Conservation (phyloP, 768 basidiomycete genomes). For the Trametes villosa region DNA sequence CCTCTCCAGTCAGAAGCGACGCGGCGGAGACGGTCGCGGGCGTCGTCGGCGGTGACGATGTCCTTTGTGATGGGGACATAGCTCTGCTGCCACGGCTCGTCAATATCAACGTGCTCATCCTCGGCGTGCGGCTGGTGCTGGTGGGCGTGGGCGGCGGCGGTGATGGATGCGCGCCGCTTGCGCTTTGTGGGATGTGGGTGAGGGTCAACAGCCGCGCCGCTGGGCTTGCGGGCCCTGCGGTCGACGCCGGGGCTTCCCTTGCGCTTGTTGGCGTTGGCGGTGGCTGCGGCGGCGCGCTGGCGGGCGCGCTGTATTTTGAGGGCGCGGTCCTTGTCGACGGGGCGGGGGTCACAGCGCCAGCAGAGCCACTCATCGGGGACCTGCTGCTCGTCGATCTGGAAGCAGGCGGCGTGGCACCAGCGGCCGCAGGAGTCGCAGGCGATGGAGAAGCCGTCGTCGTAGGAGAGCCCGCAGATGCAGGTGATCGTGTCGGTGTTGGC, state of each 20-base stretch:
- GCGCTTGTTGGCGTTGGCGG: constrained; percentile 30
- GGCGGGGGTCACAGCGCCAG: constrained; percentile 63
- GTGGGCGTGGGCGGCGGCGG: constrained; percentile 23
- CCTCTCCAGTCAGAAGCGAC: constrained; percentile 75
- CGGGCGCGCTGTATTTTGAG: constrained; percentile 49
- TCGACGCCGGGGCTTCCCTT: constrained; percentile 47
- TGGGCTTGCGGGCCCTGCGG: constrained; percentile 41
- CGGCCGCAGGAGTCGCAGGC: constrained; percentile 82
- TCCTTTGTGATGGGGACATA: constrained; percentile 54
- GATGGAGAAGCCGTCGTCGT: constrained; percentile 86
- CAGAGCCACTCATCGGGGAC: constrained; percentile 82
- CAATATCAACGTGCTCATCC: constrained; percentile 55
- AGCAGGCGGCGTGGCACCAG: constrained; percentile 87
- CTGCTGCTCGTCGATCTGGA: constrained; percentile 56
- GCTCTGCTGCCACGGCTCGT: constrained; percentile 48
- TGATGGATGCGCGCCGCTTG: constrained; percentile 45
- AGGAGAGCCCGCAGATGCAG: constrained; percentile 75
- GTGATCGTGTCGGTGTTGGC: constrained; percentile 52
- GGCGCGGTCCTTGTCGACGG: constrained; percentile 54
- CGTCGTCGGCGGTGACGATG: constrained; percentile 45
- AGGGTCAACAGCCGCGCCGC: constrained; percentile 42
- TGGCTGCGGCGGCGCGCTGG: constrained; percentile 36
- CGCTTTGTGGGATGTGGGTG: constrained; percentile 40
- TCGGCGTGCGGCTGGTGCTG: constrained; percentile 32
- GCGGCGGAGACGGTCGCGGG: constrained; percentile 55